These are phyloP conservation scores for Zygoascus sp. DNA, from an alignment of 1,139 yeast species.

Conservation along the genomic window DNA sequence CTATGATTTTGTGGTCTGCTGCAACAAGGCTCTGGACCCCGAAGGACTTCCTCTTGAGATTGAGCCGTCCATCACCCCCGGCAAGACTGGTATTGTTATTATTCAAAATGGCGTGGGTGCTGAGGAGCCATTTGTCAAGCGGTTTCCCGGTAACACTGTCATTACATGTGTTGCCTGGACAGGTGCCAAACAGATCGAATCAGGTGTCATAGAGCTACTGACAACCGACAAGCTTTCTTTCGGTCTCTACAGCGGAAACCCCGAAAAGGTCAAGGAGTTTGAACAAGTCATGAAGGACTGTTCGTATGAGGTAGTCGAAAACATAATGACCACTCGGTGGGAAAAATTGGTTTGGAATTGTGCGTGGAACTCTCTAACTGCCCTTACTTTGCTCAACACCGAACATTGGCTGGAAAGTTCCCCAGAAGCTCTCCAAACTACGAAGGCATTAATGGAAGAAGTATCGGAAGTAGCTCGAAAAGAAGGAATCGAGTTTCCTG, in stretches of 20 bases:
- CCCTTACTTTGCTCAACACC: conserved; percentile 48
- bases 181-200: conserved; percentile 44
- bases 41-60: conserved; percentile 50
- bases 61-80: conserved; percentile 44
- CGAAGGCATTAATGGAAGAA: conserved; percentile 53
- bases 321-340: conserved; percentile 44
- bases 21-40: conserved; percentile 62
- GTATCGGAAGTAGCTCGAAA: conserved; percentile 49
- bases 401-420: conserved; percentile 36
- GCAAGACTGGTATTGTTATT: conserved; percentile 48
- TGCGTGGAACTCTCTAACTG: conserved; percentile 53
- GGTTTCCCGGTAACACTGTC: conserved; percentile 51
- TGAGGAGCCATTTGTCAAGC: conserved; percentile 48
- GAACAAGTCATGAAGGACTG: conserved; percentile 17
- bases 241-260: conserved; percentile 44
- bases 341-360: conserved; percentile 63
- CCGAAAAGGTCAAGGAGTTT: conserved; percentile 13
- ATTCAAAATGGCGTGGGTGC: conserved; percentile 66
- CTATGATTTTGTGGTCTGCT: conserved; percentile 56
- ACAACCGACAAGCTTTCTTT: conserved; percentile 44
- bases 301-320: conserved; percentile 18
- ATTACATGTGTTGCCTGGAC: conserved; percentile 60
- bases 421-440: conserved; percentile 17
- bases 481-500: conserved; percentile 48
- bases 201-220: conserved; percentile 45